Evolutionary conservation across 345 rosid species (phyloP).

Genomic region (Citrus inodora): DNA sequence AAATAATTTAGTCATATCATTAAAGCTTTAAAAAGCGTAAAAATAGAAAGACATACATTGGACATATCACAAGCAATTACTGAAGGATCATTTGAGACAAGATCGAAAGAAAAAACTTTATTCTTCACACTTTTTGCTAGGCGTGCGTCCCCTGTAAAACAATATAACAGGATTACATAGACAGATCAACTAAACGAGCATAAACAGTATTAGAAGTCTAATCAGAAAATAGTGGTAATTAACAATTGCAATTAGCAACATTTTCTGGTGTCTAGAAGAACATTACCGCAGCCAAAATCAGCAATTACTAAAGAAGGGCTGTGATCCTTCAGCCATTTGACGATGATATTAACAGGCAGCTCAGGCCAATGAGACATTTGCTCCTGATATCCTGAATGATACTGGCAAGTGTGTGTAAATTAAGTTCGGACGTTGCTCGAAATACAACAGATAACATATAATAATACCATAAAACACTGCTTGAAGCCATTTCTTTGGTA

Average conservation of each 20-base stretch:
- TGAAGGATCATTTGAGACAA: conserved; percentile 71
- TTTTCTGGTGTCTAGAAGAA: conserved; percentile 8
- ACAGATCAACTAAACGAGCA: background rate
- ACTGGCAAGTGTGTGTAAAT: conserved; percentile 47
- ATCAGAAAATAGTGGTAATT: background rate
- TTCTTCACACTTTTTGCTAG: conserved; percentile 82
- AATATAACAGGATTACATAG: conserved; percentile 9
- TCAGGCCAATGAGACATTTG: conserved; percentile 98
- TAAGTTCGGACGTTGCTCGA: conserved; percentile 8
- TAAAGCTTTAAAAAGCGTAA: background rate
- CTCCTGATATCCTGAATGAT: conserved; percentile 91
- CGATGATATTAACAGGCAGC: conserved; percentile 72
- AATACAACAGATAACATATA: background rate
- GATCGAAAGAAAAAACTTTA: conserved; percentile 91
- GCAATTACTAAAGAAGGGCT: conserved; percentile 82
- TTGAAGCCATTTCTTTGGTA: background rate
- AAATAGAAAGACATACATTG: conserved; percentile 40
- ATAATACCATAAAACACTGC: background rate
- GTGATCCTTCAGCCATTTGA: conserved; percentile 56
- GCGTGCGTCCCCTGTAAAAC: conserved; percentile 71
- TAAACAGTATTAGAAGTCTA: no score
- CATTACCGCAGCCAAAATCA: conserved; percentile 97
- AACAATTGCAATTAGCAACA: conserved; percentile 3
- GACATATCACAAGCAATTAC: conserved; percentile 94
- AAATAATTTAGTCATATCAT: background rate